phyloP scores from a whole-genome alignment of 2,329 filamentous ascomycete genomes.

The Bimuria novae-zelandiae region DNA sequence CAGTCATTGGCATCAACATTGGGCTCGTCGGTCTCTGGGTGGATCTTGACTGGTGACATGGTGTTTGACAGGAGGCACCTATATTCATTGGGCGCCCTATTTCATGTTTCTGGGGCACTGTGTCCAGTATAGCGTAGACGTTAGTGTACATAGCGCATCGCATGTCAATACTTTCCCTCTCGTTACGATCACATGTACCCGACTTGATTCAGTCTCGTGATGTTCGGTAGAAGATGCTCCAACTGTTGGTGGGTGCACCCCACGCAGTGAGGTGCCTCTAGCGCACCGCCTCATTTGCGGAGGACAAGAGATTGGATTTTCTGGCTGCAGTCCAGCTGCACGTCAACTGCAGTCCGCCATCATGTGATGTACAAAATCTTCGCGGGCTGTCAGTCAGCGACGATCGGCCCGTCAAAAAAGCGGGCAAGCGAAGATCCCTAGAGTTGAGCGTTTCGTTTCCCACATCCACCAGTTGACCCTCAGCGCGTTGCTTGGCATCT shows the following conservation, averaged over 20 bases:
- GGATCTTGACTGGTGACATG: slow-evolving; percentile 4
- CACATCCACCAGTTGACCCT: neutral
- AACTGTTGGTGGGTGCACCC: neutral
- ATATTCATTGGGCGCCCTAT: neutral
- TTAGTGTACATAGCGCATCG: slow-evolving; percentile 3
- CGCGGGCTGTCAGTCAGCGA: neutral
- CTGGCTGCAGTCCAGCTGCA: slow-evolving; percentile 1
- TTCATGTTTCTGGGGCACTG: neutral
- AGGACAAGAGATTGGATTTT: neutral
- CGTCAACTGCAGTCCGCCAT: neutral
- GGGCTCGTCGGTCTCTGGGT: neutral
- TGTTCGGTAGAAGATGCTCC: neutral
- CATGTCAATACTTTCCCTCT: slow-evolving; percentile 1
- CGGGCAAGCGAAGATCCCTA: neutral
- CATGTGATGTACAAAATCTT: slow-evolving; percentile 4
- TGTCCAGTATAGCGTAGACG: neutral
- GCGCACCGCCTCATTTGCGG: neutral
- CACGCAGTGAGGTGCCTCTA: neutral
- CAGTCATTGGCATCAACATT: neutral
- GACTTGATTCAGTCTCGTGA: neutral
- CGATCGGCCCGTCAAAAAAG: neutral
- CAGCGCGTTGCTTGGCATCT: neutral
- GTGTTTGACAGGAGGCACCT: neutral
- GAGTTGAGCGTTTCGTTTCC: neutral
- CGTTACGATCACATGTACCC: neutral